Conservation (phyloP, 2,329 filamentous ascomycete species). For the Sporothrix brunneoviolacea region DNA sequence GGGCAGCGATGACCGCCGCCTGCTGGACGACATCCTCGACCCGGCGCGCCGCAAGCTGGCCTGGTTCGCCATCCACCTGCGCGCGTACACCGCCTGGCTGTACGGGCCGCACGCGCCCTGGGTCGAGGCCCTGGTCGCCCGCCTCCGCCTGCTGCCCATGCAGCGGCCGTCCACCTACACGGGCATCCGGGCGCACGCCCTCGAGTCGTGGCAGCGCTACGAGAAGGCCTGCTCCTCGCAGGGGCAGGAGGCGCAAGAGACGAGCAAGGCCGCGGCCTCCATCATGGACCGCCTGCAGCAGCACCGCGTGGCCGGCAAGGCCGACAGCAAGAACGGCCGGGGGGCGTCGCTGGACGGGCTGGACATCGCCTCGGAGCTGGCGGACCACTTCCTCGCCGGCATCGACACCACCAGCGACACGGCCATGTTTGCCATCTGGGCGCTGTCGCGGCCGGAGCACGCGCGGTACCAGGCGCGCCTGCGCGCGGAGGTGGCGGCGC, state of each 20-base stretch:
- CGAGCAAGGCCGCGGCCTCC: neutral
- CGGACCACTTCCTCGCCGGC: conserved; percentile 47
- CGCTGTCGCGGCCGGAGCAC: conserved; percentile 39
- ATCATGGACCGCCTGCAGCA: conserved; percentile 34
- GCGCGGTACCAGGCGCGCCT: conserved; percentile 37
- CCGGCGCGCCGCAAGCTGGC: conserved; percentile 37
- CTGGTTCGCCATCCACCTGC: conserved; percentile 44
- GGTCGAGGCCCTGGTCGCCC: conserved; percentile 28
- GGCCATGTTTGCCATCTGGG: conserved; percentile 44
- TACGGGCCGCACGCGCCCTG: conserved; percentile 36
- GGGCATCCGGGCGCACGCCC: conserved; percentile 35
- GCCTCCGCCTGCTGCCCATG: conserved; percentile 38
- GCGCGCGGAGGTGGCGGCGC: conserved; percentile 31
- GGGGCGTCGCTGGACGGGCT: conserved; percentile 28
- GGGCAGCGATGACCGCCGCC: conserved; percentile 27
- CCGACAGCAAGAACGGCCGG: too few species aligned
- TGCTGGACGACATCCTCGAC: conserved; percentile 44
- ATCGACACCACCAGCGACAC: conserved; percentile 45
- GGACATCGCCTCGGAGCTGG: conserved; percentile 46
- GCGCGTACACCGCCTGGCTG: conserved; percentile 40
- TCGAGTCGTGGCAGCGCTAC: conserved; percentile 23
- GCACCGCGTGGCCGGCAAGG: conserved; percentile 8
- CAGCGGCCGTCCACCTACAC: conserved; percentile 43
- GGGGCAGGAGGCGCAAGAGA: neutral
- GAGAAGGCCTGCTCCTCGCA: neutral